Conservation (phyloP, 495 filamentous ascomycete genomes). For the Penicillium bialowiezense region DNA sequence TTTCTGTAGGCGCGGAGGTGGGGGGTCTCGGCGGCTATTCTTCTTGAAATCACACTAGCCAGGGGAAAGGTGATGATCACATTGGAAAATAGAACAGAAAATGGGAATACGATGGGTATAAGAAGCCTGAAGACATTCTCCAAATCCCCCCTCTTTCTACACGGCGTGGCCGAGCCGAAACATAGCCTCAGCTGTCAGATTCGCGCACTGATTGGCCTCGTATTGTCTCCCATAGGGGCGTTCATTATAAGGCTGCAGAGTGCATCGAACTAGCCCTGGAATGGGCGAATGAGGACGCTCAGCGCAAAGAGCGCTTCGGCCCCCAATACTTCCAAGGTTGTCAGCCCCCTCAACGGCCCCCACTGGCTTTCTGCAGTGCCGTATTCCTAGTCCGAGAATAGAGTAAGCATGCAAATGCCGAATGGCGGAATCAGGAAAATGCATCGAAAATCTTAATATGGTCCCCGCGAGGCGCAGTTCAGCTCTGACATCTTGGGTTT, state of each 20-base stretch:
- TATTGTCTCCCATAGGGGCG: not conserved
- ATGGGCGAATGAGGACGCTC: constrained; percentile 10
- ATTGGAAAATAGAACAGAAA: not conserved
- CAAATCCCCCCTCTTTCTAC: not conserved
- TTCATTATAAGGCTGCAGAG: constrained; percentile 27
- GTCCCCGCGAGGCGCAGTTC: constrained; percentile 14
- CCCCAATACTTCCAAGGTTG: constrained; percentile 15
- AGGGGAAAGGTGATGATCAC: not conserved
- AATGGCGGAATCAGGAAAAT: not conserved
- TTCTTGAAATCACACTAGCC: constrained; percentile 1
- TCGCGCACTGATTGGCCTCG: constrained; percentile 1
- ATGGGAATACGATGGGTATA: not conserved
- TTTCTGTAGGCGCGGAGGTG: not conserved
- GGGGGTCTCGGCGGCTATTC: not conserved
- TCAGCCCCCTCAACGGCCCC: constrained; percentile 2
- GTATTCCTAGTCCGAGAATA: not conserved
- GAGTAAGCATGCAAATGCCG: not conserved
- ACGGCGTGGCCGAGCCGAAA: constrained; percentile 4
- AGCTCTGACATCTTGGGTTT: constrained; percentile 16
- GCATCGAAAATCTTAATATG: not conserved
- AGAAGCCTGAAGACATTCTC: not conserved
- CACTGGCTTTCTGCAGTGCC: constrained; percentile 8
- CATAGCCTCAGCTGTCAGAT: not conserved
- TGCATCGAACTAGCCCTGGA: constrained; percentile 13
- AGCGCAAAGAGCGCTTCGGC: constrained; percentile 7